Evolutionary conservation across 2,329 filamentous ascomycete species (phyloP), one percentile per base, ranked within the genome.

Genomic region (Calonectria leucothoes): DNA sequence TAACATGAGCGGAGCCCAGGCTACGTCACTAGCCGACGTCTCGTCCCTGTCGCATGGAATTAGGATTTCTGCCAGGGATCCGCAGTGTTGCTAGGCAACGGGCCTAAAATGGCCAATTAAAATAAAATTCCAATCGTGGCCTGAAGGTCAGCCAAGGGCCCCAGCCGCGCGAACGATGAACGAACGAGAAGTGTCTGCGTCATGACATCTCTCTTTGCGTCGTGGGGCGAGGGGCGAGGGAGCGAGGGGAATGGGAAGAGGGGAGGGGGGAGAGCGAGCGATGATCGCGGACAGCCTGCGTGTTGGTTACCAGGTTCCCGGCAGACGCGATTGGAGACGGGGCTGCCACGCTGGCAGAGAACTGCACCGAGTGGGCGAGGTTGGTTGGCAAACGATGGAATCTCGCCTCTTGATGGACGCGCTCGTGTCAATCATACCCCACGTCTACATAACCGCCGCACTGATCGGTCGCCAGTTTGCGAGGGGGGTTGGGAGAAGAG

Each of bases 1-100:
- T 63, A 57, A 61, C 51, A 31, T 52, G 65, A 59, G 67, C 35
- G 67, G 67, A 70, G 57, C 65, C 35, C 29, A 37, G 65, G 74
- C 77, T 81, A 81, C 79, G 79, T 81, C 79, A 81, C 79, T 78
- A 75, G 79, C 78, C 76, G 73, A 70, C 66, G 67, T 70, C 65
- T 72, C 65, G 77, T 42, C 69, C 70, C 52, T 35, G 55, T 52
- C 66, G 72, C 59, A 42, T 61, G 68, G 73, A 42, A 51, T 76
- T 77, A 75, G 77, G 72, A 59, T 57, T 66, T 55, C 45, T 33
- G 14, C 3, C 49, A 48, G 35, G 42, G 15, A 31, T 33, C 71
- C 48, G 55, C 20, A 33, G 5, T 35, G 78, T 80, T 80, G 78
- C 78, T 66, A 73, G 77, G 78, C 78, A 78, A 80, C 78, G 67